Evolutionary conservation across 2,329 filamentous ascomycete genomes (phyloP).

Genomic region (Cryphonectria japonica): DNA sequence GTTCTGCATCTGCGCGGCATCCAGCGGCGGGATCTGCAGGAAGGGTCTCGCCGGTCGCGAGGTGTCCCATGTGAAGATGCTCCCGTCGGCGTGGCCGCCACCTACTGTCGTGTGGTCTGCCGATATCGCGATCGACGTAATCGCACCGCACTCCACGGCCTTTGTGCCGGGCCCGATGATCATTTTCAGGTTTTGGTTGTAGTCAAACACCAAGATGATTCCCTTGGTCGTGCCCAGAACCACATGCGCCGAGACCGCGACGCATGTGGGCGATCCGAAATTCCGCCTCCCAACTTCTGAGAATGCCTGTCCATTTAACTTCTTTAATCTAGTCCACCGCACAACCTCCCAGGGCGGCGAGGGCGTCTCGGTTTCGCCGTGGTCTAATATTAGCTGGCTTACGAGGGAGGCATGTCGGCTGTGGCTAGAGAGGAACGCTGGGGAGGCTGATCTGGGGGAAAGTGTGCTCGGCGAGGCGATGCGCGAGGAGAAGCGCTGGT

Average conservation of each 20-base stretch:
- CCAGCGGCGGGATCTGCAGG: conserved; percentile 79
- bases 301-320: conserved; percentile 86
- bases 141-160: conserved; percentile 86
- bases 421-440: conserved; percentile 74
- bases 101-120: conserved; percentile 93
- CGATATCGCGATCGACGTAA: conserved; percentile 87
- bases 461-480: conserved; percentile 64
- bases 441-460: conserved; percentile 74
- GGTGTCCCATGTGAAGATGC: conserved; percentile 97
- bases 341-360: conserved; percentile 95
- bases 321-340: conserved; percentile 91
- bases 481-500: conserved; percentile 89
- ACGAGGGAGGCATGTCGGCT: conserved; percentile 80
- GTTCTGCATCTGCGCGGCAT: conserved; percentile 65
- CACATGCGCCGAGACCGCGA: conserved; percentile 85
- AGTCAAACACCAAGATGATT: conserved; percentile 94
- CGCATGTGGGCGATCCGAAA: conserved; percentile 88
- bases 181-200: conserved; percentile 90
- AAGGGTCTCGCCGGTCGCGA: conserved; percentile 82
- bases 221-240: conserved; percentile 93
- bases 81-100: conserved; percentile 84
- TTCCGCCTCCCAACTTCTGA: conserved; percentile 90
- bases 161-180: conserved; percentile 94
- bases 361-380: conserved; percentile 68
- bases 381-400: conserved; percentile 67